Evolutionary conservation across 2,329 filamentous ascomycete species (phyloP).

Genomic region (Hysterium pulicare): DNA sequence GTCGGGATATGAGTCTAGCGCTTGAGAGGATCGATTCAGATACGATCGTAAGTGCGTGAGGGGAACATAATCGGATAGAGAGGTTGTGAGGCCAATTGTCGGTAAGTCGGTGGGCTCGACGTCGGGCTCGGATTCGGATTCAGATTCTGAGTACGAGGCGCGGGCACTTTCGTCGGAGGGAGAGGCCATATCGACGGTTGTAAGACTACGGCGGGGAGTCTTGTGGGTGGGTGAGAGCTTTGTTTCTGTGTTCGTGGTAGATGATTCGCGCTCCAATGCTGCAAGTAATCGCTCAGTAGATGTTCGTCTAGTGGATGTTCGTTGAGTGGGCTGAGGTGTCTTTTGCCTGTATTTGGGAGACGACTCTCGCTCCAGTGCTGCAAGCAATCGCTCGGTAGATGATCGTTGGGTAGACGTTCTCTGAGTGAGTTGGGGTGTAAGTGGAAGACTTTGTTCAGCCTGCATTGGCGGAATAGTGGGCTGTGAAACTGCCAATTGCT

Average conservation of each 20-base stretch:
- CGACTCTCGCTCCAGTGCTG: conserved; percentile 1
- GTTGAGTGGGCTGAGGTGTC: conserved; percentile 40
- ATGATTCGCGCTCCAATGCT: conserved; percentile 1
- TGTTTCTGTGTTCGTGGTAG: background rate
- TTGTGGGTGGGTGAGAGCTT: background rate
- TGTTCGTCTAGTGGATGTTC: conserved; percentile 14
- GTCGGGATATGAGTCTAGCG: conserved; percentile 38
- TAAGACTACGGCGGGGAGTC: conserved; percentile 14
- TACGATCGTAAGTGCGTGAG: conserved; percentile 38
- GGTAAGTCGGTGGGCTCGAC: background rate
- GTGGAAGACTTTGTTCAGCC: conserved; percentile 23
- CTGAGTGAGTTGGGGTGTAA: conserved; percentile 40
- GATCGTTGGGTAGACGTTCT: conserved; percentile 15
- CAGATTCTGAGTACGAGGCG: conserved; percentile 9
- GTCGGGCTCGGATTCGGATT: conserved; percentile 10
- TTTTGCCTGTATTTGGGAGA: background rate
- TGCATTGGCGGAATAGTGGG: conserved; percentile 7
- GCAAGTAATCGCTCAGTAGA: conserved; percentile 1
- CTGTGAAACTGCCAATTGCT: conserved; percentile 8
- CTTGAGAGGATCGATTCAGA: conserved; percentile 38
- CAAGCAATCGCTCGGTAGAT: conserved; percentile 10
- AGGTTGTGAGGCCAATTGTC: conserved; percentile 17
- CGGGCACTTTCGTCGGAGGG: conserved; percentile 4
- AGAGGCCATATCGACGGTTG: conserved; percentile 10
- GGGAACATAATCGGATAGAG: conserved; percentile 45